Evolutionary conservation across 345 rosid genomes (phyloP).

Genomic region (Nasturtium officinale): DNA sequence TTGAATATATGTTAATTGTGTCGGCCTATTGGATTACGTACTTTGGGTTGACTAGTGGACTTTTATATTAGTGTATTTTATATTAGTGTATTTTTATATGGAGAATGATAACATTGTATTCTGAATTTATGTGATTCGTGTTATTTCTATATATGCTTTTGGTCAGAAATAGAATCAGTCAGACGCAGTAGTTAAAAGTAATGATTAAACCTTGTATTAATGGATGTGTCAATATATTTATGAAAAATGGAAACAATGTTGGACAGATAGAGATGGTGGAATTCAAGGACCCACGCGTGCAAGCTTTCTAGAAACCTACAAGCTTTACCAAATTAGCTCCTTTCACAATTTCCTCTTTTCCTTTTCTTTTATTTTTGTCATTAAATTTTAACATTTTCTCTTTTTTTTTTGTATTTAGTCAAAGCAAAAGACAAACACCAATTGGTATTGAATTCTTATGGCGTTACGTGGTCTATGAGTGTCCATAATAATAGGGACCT

Average conservation of each 20-base stretch:
- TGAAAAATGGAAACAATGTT: not conserved
- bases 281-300: slow-evolving; percentile 26
- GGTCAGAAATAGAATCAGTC: not conserved
- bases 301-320: slow-evolving; percentile 5
- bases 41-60: not conserved
- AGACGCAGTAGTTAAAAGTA: not conserved
- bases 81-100: not conserved
- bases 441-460: not conserved
- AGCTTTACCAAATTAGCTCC: slow-evolving; percentile 6
- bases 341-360: not conserved
- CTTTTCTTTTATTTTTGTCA: not conserved
- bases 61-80: too few species aligned
- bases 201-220: not conserved
- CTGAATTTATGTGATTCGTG: slow-evolving; percentile 3
- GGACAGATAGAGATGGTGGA: slow-evolving; percentile 18
- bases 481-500: not conserved
- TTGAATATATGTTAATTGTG: slow-evolving; percentile 2
- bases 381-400: not conserved
- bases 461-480: not conserved
- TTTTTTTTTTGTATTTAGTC: not conserved
- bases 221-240: not conserved
- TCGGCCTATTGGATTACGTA: slow-evolving; percentile 19
- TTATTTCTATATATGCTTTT: not conserved
- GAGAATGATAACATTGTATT: not conserved
- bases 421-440: not conserved